Conservation (phyloP, 352 stramenopile genomes). For the Lagenidium sp. region DNA sequence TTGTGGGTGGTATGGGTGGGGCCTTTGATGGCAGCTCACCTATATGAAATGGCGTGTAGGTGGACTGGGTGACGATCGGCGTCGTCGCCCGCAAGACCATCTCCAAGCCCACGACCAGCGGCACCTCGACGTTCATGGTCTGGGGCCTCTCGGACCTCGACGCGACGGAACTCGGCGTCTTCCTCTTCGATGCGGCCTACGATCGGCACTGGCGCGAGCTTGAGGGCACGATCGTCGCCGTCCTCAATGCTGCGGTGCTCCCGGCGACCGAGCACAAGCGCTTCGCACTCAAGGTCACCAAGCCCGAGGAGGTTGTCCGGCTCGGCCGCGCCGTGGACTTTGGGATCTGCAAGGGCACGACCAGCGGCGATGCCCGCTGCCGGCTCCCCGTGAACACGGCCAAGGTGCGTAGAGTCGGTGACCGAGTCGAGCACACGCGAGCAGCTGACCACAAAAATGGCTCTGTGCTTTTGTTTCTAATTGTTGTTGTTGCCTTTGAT, state of each 20-base stretch:
- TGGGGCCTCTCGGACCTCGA: conserved; percentile 70
- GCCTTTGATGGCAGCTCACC: too few relatives aligned
- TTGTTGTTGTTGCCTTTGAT: background rate
- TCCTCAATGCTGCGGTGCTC: conserved; percentile 61
- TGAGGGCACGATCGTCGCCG: conserved; percentile 50
- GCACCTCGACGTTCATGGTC: conserved; percentile 71
- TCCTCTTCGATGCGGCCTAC: conserved; percentile 73
- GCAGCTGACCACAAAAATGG: too few relatives aligned
- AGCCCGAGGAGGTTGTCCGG: conserved; percentile 44
- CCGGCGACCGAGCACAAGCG: conserved; percentile 62
- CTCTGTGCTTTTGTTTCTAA: background rate
- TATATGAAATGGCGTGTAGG: conserved; percentile 19
- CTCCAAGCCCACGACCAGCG: conserved; percentile 53
- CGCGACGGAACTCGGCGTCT: conserved; percentile 56
- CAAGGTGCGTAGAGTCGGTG: conserved; percentile 34
- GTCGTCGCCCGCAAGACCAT: conserved; percentile 64
- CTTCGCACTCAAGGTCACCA: conserved; percentile 71
- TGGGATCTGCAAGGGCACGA: conserved; percentile 72
- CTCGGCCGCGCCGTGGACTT: conserved; percentile 60
- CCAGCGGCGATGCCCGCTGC: conserved; percentile 42
- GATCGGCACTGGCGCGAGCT: conserved; percentile 49
- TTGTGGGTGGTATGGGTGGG: too few relatives aligned
- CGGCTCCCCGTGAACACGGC: conserved; percentile 64
- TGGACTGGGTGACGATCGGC: conserved; percentile 79
- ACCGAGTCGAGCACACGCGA: too few relatives aligned